Percentiles rank a stretch among this genome's conserved stretches.
Evolutionary conservation across 345 rosid genomes (phyloP).

Genomic region (Abelmoschus esculentus): DNA sequence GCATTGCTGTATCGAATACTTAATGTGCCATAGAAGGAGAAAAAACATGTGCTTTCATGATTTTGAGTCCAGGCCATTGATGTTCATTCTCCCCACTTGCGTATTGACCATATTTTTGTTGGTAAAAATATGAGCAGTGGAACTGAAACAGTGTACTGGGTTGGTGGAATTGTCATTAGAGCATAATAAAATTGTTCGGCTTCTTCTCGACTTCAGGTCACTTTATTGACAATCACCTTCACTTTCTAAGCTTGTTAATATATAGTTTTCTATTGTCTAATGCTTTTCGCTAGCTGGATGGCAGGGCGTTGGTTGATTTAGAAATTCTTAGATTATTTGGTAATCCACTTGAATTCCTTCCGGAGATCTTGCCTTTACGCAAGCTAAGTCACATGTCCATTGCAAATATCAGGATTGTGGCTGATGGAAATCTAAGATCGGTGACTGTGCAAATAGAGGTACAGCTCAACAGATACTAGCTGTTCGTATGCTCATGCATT

Average conservation of each 20-base stretch:
- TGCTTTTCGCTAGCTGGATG: slow-evolving; percentile 35
- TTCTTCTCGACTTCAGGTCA: slow-evolving; percentile 99
- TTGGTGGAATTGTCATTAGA: slow-evolving; percentile 86
- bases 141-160: slow-evolving; percentile 73
- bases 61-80: background rate
- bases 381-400: slow-evolving; percentile 90
- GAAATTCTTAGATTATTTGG: slow-evolving; percentile 85
- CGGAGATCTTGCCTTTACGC: slow-evolving; percentile 82
- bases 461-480: slow-evolving; percentile 8
- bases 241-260: slow-evolving; percentile 13
- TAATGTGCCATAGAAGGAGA: background rate
- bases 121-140: slow-evolving; percentile 47
- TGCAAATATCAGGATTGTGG: slow-evolving; percentile 80
- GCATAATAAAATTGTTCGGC: slow-evolving; percentile 88
- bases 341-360: slow-evolving; percentile 94
- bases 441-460: slow-evolving; percentile 93
- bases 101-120: slow-evolving; percentile 10
- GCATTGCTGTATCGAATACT: background rate
- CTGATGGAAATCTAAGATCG: slow-evolving; percentile 86
- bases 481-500: slow-evolving; percentile 5
- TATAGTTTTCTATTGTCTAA: slow-evolving; percentile 26
- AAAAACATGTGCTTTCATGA: background rate
- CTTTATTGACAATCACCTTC: slow-evolving; percentile 17
- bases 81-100: background rate
- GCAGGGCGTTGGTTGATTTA: slow-evolving; percentile 85